phyloP scores from a whole-genome alignment of 2,329 filamentous ascomycete species.

The Botrytis hyacinthi region DNA sequence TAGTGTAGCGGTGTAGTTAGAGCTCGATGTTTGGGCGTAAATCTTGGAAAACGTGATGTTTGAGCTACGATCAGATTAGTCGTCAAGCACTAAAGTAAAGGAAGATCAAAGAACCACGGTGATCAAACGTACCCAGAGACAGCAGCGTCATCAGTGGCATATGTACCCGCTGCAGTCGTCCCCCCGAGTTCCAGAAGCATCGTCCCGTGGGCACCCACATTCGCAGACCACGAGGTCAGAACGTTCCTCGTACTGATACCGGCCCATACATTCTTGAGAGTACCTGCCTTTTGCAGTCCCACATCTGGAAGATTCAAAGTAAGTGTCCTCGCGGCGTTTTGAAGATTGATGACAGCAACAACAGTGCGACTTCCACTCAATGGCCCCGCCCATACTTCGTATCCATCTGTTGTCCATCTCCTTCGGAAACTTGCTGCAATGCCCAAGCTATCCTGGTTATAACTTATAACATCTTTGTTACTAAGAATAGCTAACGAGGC shows the following conservation, averaged over 20 bases:
- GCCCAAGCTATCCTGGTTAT: conserved; percentile 34
- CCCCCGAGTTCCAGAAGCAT: conserved; percentile 29
- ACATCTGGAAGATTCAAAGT: conserved; percentile 33
- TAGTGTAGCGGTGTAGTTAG: conserved; percentile 26
- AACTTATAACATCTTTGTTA: conserved; percentile 32
- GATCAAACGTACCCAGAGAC: conserved; percentile 24
- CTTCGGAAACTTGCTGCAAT: conserved; percentile 31
- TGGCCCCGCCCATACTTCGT: conserved; percentile 34
- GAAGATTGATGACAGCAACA: conserved; percentile 31
- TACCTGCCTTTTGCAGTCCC: conserved; percentile 29
- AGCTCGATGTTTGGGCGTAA: conserved; percentile 29
- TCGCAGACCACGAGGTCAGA: conserved; percentile 29
- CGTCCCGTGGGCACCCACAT: conserved; percentile 31
- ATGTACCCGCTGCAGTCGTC: conserved; percentile 24
- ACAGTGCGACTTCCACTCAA: conserved; percentile 30
- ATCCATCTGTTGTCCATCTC: conserved; percentile 32
- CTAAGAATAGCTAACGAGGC: conserved; percentile 27
- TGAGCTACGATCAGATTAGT: conserved; percentile 19
- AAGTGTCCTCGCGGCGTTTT: conserved; percentile 25
- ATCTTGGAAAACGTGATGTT: conserved; percentile 27
- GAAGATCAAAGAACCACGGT: not conserved
- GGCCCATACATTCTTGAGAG: conserved; percentile 33
- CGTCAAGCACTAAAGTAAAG: not conserved
- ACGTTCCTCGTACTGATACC: conserved; percentile 21
- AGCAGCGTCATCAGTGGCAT: conserved; percentile 23